Percentiles rank a stretch among this genome's conserved stretches.
These are phyloP conservation scores for Phytopythium aichiense DNA, from an alignment of 352 stramenopile genomes.

Conservation along the genomic window DNA sequence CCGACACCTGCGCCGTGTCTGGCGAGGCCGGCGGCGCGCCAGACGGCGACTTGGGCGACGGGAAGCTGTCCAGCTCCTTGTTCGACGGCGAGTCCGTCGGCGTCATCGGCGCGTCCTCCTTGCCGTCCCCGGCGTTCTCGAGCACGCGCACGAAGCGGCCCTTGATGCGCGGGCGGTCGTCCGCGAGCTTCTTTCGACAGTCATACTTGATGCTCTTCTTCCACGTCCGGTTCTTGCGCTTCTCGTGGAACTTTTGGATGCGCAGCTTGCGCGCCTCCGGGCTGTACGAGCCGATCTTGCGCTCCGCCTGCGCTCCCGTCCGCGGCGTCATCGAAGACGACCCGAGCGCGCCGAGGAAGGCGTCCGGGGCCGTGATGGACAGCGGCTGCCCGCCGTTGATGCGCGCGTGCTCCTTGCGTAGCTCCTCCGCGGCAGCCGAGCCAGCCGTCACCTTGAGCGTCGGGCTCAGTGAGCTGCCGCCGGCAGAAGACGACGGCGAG, in stretches of 20 bases:
- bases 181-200: slow-evolving; percentile 97
- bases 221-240: slow-evolving; percentile 96
- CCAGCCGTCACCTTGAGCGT: slow-evolving; percentile 28
- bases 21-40: slow-evolving; percentile 12
- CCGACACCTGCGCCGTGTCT: slow-evolving; percentile 10
- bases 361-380: slow-evolving; percentile 28
- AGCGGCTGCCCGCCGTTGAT: slow-evolving; percentile 18
- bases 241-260: slow-evolving; percentile 97
- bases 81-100: slow-evolving; percentile 14
- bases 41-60: slow-evolving; percentile 25
- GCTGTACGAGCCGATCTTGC: slow-evolving; percentile 94
- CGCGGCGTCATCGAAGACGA: slow-evolving; percentile 23
- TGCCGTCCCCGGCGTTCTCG: slow-evolving; percentile 47
- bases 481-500: background rate
- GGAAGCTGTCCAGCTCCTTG: slow-evolving; percentile 15
- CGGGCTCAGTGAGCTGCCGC: slow-evolving; percentile 2
- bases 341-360: slow-evolving; percentile 42
- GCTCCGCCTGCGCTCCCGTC: slow-evolving; percentile 18
- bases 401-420: slow-evolving; percentile 30
- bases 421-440: slow-evolving; percentile 25
- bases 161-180: slow-evolving; percentile 93
- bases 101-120: slow-evolving; percentile 32
- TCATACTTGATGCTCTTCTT: slow-evolving; percentile 99
- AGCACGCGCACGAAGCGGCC: slow-evolving; percentile 90
- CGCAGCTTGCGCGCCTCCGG: slow-evolving; percentile 89